Percentiles rank a stretch among this genome's conserved stretches.
phyloP scores from a whole-genome alignment of 148 eudicot genomes.

The Arbutus unedo region DNA sequence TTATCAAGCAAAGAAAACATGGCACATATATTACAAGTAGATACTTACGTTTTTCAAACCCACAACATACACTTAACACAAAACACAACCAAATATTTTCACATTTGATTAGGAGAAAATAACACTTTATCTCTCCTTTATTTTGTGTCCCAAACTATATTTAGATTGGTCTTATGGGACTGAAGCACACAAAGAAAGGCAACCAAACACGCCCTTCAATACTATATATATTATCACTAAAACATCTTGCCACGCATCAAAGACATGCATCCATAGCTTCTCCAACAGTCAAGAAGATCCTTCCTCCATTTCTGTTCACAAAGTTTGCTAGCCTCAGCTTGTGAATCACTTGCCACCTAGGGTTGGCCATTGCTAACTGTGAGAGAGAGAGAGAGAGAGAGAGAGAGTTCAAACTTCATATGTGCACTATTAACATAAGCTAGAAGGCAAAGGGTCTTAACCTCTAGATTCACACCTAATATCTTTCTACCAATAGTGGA shows the following conservation, averaged over 20 bases:
- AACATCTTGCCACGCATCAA: conserved; percentile 10
- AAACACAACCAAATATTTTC: not conserved
- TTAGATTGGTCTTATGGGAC: not conserved
- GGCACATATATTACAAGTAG: not conserved
- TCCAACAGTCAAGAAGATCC: conserved; percentile 26
- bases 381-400: not conserved
- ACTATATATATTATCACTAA: not conserved
- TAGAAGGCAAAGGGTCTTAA: too few relatives aligned
- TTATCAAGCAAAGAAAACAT: not conserved
- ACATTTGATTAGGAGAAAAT: not conserved
- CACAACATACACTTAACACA: not conserved
- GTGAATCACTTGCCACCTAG: conserved; percentile 38
- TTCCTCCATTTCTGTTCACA: conserved; percentile 23
- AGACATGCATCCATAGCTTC: conserved; percentile 25
- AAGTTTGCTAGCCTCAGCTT: conserved; percentile 30
- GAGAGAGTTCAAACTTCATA: too few relatives aligned
- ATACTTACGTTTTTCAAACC: not conserved
- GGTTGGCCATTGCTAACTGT: conserved; percentile 35
- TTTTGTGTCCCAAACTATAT: conserved; percentile 10
- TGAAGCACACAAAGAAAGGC: not conserved
- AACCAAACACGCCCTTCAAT: not conserved
- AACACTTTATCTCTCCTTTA: not conserved
- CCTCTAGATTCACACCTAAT: too few relatives aligned
- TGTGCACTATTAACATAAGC: too few relatives aligned
- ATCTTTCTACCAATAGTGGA: not conserved